These are phyloP conservation scores for Dioscorea zingiberensis DNA, from an alignment of 106 monocot genomes.

Conservation along the genomic window DNA sequence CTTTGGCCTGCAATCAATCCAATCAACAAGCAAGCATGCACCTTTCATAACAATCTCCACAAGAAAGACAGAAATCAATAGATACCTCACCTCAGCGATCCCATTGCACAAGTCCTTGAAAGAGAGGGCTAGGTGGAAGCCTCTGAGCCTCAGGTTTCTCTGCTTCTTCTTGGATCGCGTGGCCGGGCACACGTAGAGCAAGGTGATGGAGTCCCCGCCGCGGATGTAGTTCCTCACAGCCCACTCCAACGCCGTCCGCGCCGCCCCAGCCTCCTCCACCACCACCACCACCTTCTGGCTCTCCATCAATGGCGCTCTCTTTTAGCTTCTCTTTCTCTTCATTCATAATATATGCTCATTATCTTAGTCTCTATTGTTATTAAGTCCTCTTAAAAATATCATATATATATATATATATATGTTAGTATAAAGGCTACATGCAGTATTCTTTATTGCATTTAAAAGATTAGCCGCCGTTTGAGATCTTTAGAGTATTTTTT, in stretches of 20 bases:
- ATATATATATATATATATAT: no score
- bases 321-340: no score
- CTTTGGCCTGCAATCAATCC: conserved; percentile 55
- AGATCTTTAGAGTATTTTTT: no score
- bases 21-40: neutral
- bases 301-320: conserved; percentile 25
- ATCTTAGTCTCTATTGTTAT: no score
- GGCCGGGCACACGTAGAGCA: conserved; percentile 59
- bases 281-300: conserved; percentile 82
- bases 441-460: no score
- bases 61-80: neutral
- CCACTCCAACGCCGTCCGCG: conserved; percentile 63
- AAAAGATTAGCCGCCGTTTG: no score
- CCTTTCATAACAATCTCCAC: neutral
- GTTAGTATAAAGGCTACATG: no score
- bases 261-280: conserved; percentile 67
- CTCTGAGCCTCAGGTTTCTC: conserved; percentile 53
- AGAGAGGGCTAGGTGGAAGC: conserved; percentile 91
- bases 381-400: no score
- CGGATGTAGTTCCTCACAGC: conserved; percentile 72
- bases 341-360: no score
- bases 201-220: conserved; percentile 54
- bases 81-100: conserved; percentile 53
- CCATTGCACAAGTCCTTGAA: conserved; percentile 81
- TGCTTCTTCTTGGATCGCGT: conserved; percentile 55